These are phyloP conservation scores for Daucus carota DNA, from an alignment of 129 eudicot genomes.

Conservation along the genomic window DNA sequence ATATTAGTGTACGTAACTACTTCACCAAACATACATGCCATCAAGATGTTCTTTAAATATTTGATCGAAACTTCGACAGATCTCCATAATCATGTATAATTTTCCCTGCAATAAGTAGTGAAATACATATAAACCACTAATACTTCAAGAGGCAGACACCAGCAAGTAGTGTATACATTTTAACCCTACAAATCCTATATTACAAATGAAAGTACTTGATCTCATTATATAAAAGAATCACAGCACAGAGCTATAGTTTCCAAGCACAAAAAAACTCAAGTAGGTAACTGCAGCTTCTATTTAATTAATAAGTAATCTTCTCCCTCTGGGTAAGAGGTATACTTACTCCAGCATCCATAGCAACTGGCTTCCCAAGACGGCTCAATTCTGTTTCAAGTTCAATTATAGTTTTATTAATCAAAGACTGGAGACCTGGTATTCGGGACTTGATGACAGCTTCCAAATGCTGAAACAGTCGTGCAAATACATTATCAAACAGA, in stretches of 20 bases:
- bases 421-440: slow-evolving; percentile 95
- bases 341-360: slow-evolving; percentile 88
- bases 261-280: not conserved
- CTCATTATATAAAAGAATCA: not conserved
- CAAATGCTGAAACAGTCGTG: slow-evolving; percentile 62
- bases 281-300: not conserved
- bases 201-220: not conserved
- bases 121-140: slow-evolving; percentile 9
- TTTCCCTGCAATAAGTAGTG: slow-evolving; percentile 56
- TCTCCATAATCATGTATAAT: slow-evolving; percentile 84
- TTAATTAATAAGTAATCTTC: not conserved
- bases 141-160: not conserved
- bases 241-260: not conserved
- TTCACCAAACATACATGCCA: slow-evolving; percentile 61
- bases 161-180: not conserved
- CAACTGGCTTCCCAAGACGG: slow-evolving; percentile 86
- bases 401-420: slow-evolving; percentile 69
- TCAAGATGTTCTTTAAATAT: slow-evolving; percentile 94
- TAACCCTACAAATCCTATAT: not conserved
- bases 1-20: not conserved
- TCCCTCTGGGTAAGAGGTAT: not conserved
- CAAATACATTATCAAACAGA: not conserved
- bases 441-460: slow-evolving; percentile 86
- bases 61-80: slow-evolving; percentile 76
- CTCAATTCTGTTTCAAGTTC: slow-evolving; percentile 83